Conservation (phyloP, 306 rosid species). For the Urtica urens region DNA sequence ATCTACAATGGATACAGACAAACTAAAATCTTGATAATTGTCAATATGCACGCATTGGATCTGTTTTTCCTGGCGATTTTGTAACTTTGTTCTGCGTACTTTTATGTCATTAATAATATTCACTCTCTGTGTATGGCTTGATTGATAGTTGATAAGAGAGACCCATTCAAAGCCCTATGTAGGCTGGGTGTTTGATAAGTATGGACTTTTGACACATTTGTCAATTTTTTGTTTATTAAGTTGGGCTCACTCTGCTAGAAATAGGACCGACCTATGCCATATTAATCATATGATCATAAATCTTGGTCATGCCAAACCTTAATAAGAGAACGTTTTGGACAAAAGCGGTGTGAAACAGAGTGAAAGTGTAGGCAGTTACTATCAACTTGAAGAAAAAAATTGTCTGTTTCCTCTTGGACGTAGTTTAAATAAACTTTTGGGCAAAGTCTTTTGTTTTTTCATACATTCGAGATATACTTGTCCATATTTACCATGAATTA, state of each 20-base stretch:
- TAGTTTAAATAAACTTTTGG: too few relatives aligned
- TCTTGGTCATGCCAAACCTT: not conserved
- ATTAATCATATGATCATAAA: not conserved
- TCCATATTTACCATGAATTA: too few relatives aligned
- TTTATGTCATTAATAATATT: not conserved
- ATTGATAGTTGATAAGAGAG: constrained; percentile 3
- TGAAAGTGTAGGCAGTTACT: not conserved
- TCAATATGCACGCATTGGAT: not conserved
- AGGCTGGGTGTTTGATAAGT: constrained; percentile 10
- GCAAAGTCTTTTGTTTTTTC: too few relatives aligned
- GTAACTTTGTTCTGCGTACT: not conserved
- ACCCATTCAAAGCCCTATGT: not conserved
- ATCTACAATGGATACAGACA: too few relatives aligned
- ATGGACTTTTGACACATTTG: constrained; percentile 6
- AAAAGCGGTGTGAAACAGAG: too few relatives aligned
- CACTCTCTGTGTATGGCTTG: constrained; percentile 1
- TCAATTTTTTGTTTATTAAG: not conserved
- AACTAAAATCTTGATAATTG: not conserved
- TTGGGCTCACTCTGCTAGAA: not conserved
- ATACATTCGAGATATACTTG: too few relatives aligned
- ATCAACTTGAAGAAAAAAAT: not conserved
- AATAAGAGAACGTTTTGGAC: too few relatives aligned
- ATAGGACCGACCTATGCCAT: constrained; percentile 1
- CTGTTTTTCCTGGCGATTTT: constrained; percentile 1
- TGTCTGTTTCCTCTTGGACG: too few relatives aligned